Percentiles rank a stretch among this genome's conserved stretches.
These are phyloP conservation scores for Jackrogersella multiformis DNA, from an alignment of 495 filamentous ascomycete species.

Conservation along the genomic window DNA sequence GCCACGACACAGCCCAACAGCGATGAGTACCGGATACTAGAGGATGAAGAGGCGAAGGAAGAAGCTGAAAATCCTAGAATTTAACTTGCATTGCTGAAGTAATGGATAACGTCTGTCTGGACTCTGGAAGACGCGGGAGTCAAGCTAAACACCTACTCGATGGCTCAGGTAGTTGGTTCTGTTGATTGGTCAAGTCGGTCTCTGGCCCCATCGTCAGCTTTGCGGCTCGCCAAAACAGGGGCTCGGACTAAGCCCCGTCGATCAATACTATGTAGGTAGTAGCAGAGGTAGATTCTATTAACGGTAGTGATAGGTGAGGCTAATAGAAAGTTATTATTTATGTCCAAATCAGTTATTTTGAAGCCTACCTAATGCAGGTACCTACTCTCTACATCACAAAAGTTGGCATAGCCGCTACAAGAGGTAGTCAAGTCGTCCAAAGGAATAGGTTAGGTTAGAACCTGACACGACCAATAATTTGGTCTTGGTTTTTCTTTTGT, in stretches of 20 bases:
- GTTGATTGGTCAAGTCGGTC: conserved; percentile 42
- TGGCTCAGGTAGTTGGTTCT: not conserved
- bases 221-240: not conserved
- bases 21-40: not conserved
- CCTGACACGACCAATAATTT: no score
- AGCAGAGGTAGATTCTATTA: not conserved
- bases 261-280: not conserved
- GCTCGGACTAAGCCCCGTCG: conserved; percentile 17
- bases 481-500: no score
- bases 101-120: not conserved
- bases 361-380: no score
- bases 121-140: not conserved
- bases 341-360: no score
- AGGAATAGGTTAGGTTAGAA: no score
- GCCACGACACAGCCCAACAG: not conserved
- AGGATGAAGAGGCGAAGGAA: conserved; percentile 10
- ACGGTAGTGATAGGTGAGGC: not conserved
- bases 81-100: not conserved
- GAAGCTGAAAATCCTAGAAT: conserved; percentile 17
- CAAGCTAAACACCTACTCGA: not conserved
- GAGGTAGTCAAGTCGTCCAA: no score
- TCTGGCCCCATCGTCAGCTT: conserved; percentile 17
- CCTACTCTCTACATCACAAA: no score
- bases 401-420: no score
- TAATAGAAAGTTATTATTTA: not conserved